phyloP scores from a whole-genome alignment of 495 filamentous ascomycete species.

The Xylaria intraflava region DNA sequence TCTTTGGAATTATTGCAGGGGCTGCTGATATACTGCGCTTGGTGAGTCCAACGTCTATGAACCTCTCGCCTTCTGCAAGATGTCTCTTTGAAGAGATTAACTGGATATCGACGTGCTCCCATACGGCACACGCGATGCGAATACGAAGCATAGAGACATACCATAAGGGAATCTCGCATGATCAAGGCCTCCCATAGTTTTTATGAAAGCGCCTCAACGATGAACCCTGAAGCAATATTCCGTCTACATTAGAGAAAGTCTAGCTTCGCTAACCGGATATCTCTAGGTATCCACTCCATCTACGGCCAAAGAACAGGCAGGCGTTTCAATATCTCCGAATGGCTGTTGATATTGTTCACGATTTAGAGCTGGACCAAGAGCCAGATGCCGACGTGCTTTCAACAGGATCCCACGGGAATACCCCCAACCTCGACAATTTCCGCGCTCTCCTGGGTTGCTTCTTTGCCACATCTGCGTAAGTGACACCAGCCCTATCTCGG shows the following conservation, averaged over 20 bases:
- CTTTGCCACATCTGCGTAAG: constrained; percentile 32
- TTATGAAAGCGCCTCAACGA: no score
- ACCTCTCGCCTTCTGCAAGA: background rate
- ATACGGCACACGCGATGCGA: no score
- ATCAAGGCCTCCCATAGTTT: no score
- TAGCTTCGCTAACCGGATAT: background rate
- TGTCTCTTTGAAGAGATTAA: background rate
- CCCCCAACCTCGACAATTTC: constrained; percentile 28
- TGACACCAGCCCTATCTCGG: background rate
- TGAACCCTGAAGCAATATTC: no score
- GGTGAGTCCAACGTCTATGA: constrained; percentile 25
- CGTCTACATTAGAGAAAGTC: background rate
- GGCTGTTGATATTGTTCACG: constrained; percentile 39
- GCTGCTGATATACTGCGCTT: constrained; percentile 39
- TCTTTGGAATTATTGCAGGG: constrained; percentile 40
- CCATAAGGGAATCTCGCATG: no score
- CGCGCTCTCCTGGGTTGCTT: constrained; percentile 35
- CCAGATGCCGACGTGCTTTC: constrained; percentile 13
- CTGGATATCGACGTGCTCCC: background rate
- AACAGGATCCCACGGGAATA: constrained; percentile 5
- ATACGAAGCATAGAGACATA: no score
- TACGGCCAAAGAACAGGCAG: constrained; percentile 41
- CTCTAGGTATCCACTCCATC: constrained; percentile 42
- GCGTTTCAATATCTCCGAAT: constrained; percentile 40
- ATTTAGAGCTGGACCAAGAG: constrained; percentile 37